Evolutionary conservation across 306 rosid genomes (phyloP), one percentile per base, ranked within the genome.

Genomic region (Astragalus membranaceus): DNA sequence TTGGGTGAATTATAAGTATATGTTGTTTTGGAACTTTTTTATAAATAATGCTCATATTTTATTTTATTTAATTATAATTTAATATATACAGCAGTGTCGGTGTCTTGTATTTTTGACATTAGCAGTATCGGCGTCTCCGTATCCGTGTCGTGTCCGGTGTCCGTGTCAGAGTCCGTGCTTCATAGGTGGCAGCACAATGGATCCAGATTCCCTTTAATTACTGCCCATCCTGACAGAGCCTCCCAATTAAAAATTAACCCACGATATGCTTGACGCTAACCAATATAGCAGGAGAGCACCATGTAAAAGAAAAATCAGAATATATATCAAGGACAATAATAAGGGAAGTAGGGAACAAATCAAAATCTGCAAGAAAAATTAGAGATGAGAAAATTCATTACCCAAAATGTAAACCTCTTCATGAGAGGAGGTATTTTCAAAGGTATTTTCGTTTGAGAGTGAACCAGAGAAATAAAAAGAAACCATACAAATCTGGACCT

Each of bases 321-420:
- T 68, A 26, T 47, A 20, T 61, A 57, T 70, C 63, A 50, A 53
- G 33, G 55, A 53, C 23, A 59, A 57, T 26, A 53, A 29, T 23
- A 39, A 48, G 30, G 6, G 62, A 44, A 43, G 44, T 49, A 49
- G 43, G 41, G 54, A 58, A 12, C 44, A 26, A 56, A 58, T 33
- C 33, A 55, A 49, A 42, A 57, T 26, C 33, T 7, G 33, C n/a
- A 64, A 54, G 35, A 36, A 67, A 76, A 69, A 44, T 49, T 17
- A 39, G 20, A 39, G 74, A 48, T 46, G 68, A 46, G 64, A 20
- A 78, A 33, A 66, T 39, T 67, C 47, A 58, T 81, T 87, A 87
- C 98, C 98, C 96, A 93, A 85, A 79, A 90, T 48, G 97, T 93
- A 13, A 88, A 80, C 81, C 98, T 88, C 88, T 93, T 93, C 96